Conservation (phyloP, 257 asterid genomes). For the Sherardia arvensis region DNA sequence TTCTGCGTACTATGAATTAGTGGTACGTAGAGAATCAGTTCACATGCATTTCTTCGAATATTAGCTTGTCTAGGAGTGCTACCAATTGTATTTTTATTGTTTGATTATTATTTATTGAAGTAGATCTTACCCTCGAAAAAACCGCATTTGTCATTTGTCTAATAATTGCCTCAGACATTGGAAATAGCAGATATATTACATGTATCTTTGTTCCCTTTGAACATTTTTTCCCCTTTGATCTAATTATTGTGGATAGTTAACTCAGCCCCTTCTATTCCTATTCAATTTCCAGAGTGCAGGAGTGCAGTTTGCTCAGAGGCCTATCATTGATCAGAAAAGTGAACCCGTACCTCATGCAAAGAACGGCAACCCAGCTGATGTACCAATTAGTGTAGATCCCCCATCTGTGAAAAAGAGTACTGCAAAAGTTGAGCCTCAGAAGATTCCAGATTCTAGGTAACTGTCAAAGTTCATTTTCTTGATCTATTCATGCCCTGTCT, state of each 20-base stretch:
- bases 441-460: conserved; percentile 67
- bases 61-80: too few relatives aligned
- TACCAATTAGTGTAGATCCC: conserved; percentile 36
- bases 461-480: background rate
- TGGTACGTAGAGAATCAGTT: conserved; percentile 44
- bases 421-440: conserved; percentile 35
- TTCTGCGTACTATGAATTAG: conserved; percentile 83
- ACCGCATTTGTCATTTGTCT: background rate
- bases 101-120: too few relatives aligned
- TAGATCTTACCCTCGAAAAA: too few relatives aligned
- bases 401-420: conserved; percentile 30
- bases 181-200: background rate
- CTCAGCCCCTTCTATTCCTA: background rate
- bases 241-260: background rate
- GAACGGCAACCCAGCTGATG: conserved; percentile 30
- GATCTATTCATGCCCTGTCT: background rate
- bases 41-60: background rate
- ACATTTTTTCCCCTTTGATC: background rate
- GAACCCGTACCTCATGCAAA: conserved; percentile 28
- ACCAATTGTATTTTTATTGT: too few relatives aligned
- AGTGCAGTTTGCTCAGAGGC: conserved; percentile 77
- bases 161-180: background rate
- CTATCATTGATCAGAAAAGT: conserved; percentile 33
- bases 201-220: background rate
- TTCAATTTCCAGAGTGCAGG: conserved; percentile 68